Conservation (phyloP, 768 basidiomycete species). For the Hericium erinaceus region DNA sequence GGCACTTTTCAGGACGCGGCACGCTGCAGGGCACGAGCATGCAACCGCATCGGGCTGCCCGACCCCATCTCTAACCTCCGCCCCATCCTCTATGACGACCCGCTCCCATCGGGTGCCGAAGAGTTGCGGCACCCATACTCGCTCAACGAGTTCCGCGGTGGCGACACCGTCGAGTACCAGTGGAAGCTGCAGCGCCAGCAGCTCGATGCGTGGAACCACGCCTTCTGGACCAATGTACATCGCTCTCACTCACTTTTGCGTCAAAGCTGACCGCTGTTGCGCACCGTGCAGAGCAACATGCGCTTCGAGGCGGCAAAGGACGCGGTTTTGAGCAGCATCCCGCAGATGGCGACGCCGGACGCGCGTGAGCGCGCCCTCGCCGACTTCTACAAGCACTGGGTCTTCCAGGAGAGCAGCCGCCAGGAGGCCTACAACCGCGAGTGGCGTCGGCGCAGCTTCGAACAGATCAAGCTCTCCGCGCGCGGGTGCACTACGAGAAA, state of each 20-base stretch:
- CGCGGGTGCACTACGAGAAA: constrained; percentile 40
- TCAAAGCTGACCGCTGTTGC: not conserved
- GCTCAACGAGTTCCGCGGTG: constrained; percentile 52
- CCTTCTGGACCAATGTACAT: constrained; percentile 76
- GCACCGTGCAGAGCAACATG: constrained; percentile 53
- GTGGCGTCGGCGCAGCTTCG: constrained; percentile 56
- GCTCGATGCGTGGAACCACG: constrained; percentile 65
- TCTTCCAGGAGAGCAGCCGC: constrained; percentile 52
- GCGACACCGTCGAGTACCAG: constrained; percentile 46
- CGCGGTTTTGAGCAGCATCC: constrained; percentile 46
- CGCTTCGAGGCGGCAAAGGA: constrained; percentile 70
- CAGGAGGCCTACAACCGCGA: constrained; percentile 53
- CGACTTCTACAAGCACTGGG: constrained; percentile 67
- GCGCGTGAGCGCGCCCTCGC: constrained; percentile 64
- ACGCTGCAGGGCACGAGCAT: too few relatives aligned
- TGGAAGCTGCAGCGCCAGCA: constrained; percentile 64
- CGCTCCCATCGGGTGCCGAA: constrained; percentile 17
- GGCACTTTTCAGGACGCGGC: too few relatives aligned
- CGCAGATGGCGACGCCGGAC: constrained; percentile 35
- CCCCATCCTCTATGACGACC: constrained; percentile 66
- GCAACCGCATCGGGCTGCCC: constrained; percentile 54
- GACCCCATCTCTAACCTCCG: constrained; percentile 75
- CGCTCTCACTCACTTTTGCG: not conserved
- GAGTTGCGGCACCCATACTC: constrained; percentile 60
- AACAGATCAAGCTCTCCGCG: constrained; percentile 46